A percentile compares a stretch with the other conserved stretches of the same genome.
Evolutionary conservation across 768 basidiomycete genomes (phyloP).

Genomic region (Holtermanniella nyarrowii): DNA sequence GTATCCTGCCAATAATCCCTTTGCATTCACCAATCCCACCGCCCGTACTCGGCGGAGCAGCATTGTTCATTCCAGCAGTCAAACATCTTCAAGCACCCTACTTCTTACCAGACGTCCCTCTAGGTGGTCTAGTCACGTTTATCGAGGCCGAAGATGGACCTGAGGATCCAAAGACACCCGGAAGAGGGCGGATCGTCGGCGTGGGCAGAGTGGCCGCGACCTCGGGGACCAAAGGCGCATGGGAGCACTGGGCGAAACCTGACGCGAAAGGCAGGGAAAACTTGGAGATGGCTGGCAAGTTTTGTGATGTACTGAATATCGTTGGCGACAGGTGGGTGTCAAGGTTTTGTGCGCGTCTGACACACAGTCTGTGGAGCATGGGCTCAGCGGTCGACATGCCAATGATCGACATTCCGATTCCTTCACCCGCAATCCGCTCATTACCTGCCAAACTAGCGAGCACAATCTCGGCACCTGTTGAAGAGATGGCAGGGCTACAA

Average conservation of each 20-base stretch:
- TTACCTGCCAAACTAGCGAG: constrained; percentile 4
- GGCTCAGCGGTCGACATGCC: constrained; percentile 21
- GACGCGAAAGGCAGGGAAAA: constrained; percentile 13
- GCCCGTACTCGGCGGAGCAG: constrained; percentile 34
- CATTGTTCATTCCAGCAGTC: constrained; percentile 36
- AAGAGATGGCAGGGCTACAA: background rate
- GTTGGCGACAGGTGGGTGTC: constrained; percentile 31
- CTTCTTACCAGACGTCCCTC: constrained; percentile 29
- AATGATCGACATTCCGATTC: constrained; percentile 16
- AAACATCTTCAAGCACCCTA: constrained; percentile 21
- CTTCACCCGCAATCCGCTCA: constrained; percentile 9
- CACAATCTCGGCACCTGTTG: background rate
- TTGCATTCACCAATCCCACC: constrained; percentile 34
- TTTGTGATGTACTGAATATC: constrained; percentile 35
- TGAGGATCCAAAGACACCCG: background rate
- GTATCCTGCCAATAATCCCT: constrained; percentile 27
- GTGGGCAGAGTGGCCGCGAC: constrained; percentile 27
- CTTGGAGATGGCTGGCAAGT: constrained; percentile 33
- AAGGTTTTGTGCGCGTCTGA: background rate
- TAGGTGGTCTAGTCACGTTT: constrained; percentile 26
- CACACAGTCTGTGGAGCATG: constrained; percentile 33
- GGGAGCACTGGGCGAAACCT: constrained; percentile 19
- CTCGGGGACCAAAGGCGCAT: constrained; percentile 31
- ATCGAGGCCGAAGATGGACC: constrained; percentile 10
- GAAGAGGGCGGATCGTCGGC: constrained; percentile 22